Evolutionary conservation across 108 stramenopile species (phyloP), one percentile per base, ranked within the genome.

Genomic region (Discostella pseudostelligera): DNA sequence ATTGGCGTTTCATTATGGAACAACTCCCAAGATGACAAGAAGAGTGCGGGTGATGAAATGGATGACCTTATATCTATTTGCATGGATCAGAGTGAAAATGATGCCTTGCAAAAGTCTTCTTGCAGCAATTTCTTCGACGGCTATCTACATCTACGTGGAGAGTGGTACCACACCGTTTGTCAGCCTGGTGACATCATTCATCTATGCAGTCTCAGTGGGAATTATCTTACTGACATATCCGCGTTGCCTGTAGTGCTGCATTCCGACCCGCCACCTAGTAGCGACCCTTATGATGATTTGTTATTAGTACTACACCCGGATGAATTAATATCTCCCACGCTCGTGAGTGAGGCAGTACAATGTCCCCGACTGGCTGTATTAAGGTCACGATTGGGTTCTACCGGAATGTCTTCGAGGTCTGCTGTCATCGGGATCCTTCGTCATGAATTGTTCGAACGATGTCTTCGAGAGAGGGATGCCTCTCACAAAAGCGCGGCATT

Each of bases 291-390:
- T 11, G 90, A 94, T 59, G 93, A 94, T 54, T 63, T 92, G 36
- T 69, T 88, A 0, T 59, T 92, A 19, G 73, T 94, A 7, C 37
- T 91, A 10, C 90, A 94, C 79, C 93, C 93, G 2, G 93, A 94
- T 64, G 72, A 78, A 32, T 64, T 94, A n/a, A 70, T 92, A 50
- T 83, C 87, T 14, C 90, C 93, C 5, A 91, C 86, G 14, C 60
- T 77, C 11, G 80, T 92, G 9, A 91, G 87, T 29, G 93, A 94
- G 60, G 81, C 88, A 39, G 77, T 86, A 1, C 61, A 75, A 36
- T 94, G 93, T 51, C 73, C 79, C 17, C 82, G 93, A 21, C 66
- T 88, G 26, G 88, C 93, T 2, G 87, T 88, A 2, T 60, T 94
- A 36, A 82, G 83, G 72, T 69, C 65, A 24, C 72, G 87, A 37